These are phyloP conservation scores for Macrophomina pseudophaseolina DNA, from an alignment of 2,329 filamentous ascomycete species.

Conservation along the genomic window DNA sequence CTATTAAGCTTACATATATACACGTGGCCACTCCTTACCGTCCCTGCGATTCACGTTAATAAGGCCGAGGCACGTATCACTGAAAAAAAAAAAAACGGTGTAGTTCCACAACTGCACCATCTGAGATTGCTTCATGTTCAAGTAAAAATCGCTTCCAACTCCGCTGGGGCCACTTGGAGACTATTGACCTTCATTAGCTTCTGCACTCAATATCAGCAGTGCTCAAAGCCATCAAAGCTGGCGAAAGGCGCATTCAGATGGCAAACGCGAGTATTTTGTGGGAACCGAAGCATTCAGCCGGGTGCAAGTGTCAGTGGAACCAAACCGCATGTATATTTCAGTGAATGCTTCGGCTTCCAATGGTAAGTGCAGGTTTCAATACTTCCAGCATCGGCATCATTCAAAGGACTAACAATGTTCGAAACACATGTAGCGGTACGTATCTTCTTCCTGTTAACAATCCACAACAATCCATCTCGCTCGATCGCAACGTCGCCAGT, in stretches of 20 bases:
- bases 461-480: slow-evolving; percentile 61
- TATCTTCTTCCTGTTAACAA: slow-evolving; percentile 74
- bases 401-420: too few relatives aligned
- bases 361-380: too few relatives aligned
- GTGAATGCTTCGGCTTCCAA: too few relatives aligned
- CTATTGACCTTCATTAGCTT: slow-evolving; percentile 68
- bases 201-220: slow-evolving; percentile 32
- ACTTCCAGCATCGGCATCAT: too few relatives aligned
- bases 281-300: too few relatives aligned
- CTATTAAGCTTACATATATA: slow-evolving; percentile 59
- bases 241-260: too few relatives aligned
- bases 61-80: not conserved
- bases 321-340: too few relatives aligned
- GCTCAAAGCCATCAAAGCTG: not conserved
- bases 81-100: slow-evolving; percentile 43
- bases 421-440: too few relatives aligned
- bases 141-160: slow-evolving; percentile 63
- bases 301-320: too few relatives aligned
- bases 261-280: too few relatives aligned
- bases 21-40: slow-evolving; percentile 50
- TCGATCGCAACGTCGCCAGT: slow-evolving; percentile 75
- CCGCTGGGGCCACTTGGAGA: slow-evolving; percentile 65
- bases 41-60: not conserved
- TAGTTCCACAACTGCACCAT: slow-evolving; percentile 73
- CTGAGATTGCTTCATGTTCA: slow-evolving; percentile 62